Percentiles rank a stretch among this genome's conserved stretches.
Conservation (phyloP, 2,329 filamentous ascomycete genomes). For the Colletotrichum sp. region DNA sequence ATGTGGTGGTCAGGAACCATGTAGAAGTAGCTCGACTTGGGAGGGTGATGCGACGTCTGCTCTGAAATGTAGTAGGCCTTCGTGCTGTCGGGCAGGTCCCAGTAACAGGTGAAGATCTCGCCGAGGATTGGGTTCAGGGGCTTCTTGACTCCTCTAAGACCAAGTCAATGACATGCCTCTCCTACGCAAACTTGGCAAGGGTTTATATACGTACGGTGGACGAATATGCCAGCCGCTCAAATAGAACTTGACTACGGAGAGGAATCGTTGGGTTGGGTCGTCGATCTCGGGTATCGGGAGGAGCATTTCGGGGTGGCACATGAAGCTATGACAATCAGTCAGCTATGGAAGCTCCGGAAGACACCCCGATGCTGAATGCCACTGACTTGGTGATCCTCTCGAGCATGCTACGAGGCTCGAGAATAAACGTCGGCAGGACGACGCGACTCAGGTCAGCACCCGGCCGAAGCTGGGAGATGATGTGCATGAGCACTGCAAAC, state of each 20-base stretch:
- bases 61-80: constrained; percentile 95
- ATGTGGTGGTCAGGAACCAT: constrained; percentile 94
- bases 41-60: constrained; percentile 97
- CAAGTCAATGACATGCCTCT: constrained; percentile 1
- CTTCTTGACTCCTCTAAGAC: constrained; percentile 93
- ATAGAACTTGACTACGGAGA: constrained; percentile 97
- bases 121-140: constrained; percentile 95
- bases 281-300: constrained; percentile 87
- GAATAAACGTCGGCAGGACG: constrained; percentile 94
- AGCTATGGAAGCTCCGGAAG: background rate
- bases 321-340: constrained; percentile 70
- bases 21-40: constrained; percentile 99
- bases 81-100: constrained; percentile 86
- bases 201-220: constrained; percentile 72
- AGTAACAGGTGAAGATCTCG: constrained; percentile 94
- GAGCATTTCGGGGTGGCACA: constrained; percentile 97
- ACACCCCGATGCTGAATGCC: background rate
- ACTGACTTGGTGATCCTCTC: constrained; percentile 97
- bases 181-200: background rate
- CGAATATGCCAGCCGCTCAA: constrained; percentile 99
- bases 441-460: constrained; percentile 95
- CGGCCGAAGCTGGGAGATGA: constrained; percentile 95
- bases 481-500: constrained; percentile 83
- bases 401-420: constrained; percentile 97
- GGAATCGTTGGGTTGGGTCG: constrained; percentile 87